These are phyloP conservation scores for Sextonia rubra DNA, from an alignment of 164 flowering plant genomes.

Conservation along the genomic window DNA sequence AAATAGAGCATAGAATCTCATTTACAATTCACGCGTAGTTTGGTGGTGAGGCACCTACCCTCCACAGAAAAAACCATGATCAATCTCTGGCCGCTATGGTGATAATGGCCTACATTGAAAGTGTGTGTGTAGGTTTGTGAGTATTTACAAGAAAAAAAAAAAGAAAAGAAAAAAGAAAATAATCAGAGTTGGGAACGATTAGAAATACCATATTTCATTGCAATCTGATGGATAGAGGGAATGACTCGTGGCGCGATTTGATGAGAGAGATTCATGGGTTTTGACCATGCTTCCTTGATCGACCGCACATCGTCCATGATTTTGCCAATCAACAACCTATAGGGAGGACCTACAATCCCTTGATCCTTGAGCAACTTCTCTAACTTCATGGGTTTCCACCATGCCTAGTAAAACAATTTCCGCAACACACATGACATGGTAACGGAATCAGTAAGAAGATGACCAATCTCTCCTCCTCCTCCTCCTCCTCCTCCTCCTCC, in stretches of 20 bases:
- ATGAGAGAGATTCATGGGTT: constrained; percentile 22
- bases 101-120: too few relatives aligned
- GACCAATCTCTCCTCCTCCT: constrained; percentile 12
- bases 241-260: constrained; percentile 14
- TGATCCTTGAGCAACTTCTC: constrained; percentile 13
- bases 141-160: too few relatives aligned
- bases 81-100: too few relatives aligned
- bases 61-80: too few relatives aligned
- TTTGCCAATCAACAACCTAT: constrained; percentile 12
- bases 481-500: background rate
- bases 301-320: constrained; percentile 1
- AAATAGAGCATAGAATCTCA: too few relatives aligned
- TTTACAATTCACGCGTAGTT: too few relatives aligned
- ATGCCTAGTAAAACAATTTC: background rate
- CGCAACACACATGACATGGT: background rate
- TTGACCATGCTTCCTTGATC: constrained; percentile 9
- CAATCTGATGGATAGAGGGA: constrained; percentile 11
- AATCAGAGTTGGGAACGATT: too few relatives aligned
- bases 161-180: too few relatives aligned
- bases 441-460: background rate
- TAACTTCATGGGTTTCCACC: constrained; percentile 16
- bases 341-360: constrained; percentile 12
- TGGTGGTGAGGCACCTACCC: too few relatives aligned
- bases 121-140: too few relatives aligned
- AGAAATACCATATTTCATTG: constrained; percentile 14